Conservation (phyloP, 257 asterid genomes). For the Primulina eburnea region DNA sequence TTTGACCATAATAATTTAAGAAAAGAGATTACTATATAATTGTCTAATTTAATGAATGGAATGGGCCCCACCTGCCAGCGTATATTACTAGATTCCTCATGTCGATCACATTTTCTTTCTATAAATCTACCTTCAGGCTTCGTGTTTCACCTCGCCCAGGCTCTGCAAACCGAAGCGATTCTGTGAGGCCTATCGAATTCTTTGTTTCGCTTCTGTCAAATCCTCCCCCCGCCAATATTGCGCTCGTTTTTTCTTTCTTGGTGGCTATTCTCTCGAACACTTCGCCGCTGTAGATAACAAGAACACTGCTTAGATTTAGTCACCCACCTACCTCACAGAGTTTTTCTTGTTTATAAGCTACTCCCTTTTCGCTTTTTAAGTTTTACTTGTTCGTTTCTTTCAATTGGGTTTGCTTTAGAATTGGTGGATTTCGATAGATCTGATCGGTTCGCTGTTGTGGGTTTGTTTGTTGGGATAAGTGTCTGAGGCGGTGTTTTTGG, state of each 20-base stretch:
- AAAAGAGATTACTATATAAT: too few relatives aligned
- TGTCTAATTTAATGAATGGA: too few relatives aligned
- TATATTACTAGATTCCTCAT: conserved; percentile 15
- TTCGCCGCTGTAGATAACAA: conserved; percentile 32
- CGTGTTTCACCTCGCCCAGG: conserved; percentile 23
- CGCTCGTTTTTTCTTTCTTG: background rate
- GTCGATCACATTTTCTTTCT: conserved; percentile 29
- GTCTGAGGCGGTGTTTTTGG: background rate
- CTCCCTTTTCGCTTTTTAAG: background rate
- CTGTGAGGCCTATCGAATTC: background rate
- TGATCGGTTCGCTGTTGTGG: background rate
- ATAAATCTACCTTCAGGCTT: conserved; percentile 40
- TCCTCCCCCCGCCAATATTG: background rate
- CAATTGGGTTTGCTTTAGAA: background rate
- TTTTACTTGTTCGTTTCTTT: background rate
- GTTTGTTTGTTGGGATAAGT: background rate
- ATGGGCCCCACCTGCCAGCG: conserved; percentile 31
- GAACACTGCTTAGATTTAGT: background rate
- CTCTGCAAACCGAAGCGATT: background rate
- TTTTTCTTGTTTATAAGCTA: conserved; percentile 1
- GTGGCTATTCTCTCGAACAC: conserved; percentile 1
- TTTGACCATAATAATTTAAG: background rate
- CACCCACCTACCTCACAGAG: background rate
- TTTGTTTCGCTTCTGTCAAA: background rate
- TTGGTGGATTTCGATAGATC: background rate